Percentiles rank a stretch among this genome's conserved stretches.
Conservation (phyloP, 345 rosid genomes). For the Brassica rapa region DNA sequence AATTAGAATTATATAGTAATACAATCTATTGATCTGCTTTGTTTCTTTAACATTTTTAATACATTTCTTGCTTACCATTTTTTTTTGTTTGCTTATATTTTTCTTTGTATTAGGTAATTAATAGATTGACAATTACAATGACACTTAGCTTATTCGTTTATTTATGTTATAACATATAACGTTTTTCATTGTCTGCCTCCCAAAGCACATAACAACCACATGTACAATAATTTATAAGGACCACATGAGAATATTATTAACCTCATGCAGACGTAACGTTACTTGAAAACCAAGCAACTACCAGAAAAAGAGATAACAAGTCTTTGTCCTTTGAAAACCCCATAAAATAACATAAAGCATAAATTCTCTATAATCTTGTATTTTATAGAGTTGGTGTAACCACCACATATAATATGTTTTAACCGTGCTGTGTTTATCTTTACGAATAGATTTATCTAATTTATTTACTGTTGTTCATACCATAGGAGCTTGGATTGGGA, state of each 20-base stretch:
- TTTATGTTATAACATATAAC: neutral
- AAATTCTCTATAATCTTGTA: neutral
- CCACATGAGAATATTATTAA: neutral
- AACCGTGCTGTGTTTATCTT: neutral
- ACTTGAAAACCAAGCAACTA: conserved; percentile 36
- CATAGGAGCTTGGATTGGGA: conserved; percentile 88
- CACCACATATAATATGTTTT: neutral
- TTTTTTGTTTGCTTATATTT: neutral
- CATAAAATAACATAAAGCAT: conserved; percentile 6
- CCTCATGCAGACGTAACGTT: neutral
- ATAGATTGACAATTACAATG: neutral
- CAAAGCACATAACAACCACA: neutral
- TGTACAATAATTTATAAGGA: neutral
- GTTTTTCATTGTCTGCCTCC: neutral
- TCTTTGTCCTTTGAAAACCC: conserved; percentile 10
- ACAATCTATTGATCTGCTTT: neutral
- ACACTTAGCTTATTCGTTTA: neutral
- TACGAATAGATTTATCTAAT: neutral
- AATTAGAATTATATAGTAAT: neutral
- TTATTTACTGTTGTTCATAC: neutral
- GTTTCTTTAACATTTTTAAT: neutral
- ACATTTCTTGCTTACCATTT: neutral
- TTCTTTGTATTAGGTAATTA: neutral
- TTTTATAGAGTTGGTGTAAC: conserved; percentile 26
- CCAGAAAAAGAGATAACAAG: conserved; percentile 28